Conservation (phyloP, 345 rosid genomes). For the Citrus medica region DNA sequence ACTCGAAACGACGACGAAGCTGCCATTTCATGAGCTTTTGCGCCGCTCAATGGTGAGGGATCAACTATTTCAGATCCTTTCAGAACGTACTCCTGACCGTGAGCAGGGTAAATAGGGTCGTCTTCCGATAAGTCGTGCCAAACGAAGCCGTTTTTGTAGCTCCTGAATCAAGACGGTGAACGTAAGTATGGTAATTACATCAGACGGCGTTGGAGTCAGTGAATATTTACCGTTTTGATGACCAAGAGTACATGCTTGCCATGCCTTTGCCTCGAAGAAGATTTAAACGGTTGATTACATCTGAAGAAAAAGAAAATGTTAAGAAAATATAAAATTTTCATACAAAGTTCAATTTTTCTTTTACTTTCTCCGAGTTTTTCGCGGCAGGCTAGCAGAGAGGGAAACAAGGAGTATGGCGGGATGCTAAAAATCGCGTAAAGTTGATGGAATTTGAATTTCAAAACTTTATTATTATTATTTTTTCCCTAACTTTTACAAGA, state of each 20-base stretch:
- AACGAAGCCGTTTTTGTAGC: slow-evolving; percentile 90
- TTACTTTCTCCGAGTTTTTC: slow-evolving; percentile 1
- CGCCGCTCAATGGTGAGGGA: slow-evolving; percentile 29
- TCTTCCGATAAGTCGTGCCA: slow-evolving; percentile 86
- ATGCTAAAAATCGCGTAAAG: neutral
- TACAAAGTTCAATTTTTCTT: neutral
- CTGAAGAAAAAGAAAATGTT: slow-evolving; percentile 29
- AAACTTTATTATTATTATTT: neutral
- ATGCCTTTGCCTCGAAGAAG: slow-evolving; percentile 85
- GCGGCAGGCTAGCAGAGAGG: neutral
- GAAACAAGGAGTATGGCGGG: neutral
- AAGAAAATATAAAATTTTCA: neutral
- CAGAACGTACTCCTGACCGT: slow-evolving; percentile 84
- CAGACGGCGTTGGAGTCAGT: neutral
- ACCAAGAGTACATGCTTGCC: slow-evolving; percentile 91
- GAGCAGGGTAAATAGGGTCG: slow-evolving; percentile 80
- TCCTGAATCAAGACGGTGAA: slow-evolving; percentile 37
- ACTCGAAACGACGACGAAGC: slow-evolving; percentile 47
- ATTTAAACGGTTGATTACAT: slow-evolving; percentile 76
- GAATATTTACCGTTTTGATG: slow-evolving; percentile 71
- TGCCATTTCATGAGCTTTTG: slow-evolving; percentile 39
- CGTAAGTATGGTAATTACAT: neutral
- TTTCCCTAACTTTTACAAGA: neutral
- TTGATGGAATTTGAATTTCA: slow-evolving; percentile 13
- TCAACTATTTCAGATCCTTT: slow-evolving; percentile 88